These are phyloP conservation scores for Saussurea involucrata DNA, from an alignment of 129 eudicot species.

Conservation along the genomic window DNA sequence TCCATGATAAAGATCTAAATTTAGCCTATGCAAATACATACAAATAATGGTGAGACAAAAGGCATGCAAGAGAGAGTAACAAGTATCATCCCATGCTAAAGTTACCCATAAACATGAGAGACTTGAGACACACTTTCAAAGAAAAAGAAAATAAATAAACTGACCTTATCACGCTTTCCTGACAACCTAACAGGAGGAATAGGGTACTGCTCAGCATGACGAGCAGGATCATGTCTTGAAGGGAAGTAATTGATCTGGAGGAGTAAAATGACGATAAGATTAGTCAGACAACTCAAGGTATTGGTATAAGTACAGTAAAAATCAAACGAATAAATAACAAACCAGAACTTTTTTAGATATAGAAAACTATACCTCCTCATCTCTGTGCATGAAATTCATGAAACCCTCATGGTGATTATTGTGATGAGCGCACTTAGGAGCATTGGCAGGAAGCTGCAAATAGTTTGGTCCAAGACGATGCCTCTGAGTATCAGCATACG, in stretches of 20 bases:
- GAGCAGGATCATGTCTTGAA: conserved; percentile 63
- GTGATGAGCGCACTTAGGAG: conserved; percentile 76
- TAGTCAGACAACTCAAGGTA: background rate
- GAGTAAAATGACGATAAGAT: background rate
- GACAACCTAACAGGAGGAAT: conserved; percentile 53
- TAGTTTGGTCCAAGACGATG: conserved; percentile 82
- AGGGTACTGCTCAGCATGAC: conserved; percentile 74
- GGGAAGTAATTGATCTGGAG: conserved; percentile 66
- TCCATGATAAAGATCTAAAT: background rate
- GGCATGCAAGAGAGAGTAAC: background rate
- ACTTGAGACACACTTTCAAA: background rate
- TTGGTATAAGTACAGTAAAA: background rate
- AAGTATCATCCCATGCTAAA: background rate
- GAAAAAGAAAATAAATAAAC: background rate
- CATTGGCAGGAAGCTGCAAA: conserved; percentile 75
- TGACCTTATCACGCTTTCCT: conserved; percentile 69
- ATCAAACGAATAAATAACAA: background rate
- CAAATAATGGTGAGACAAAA: background rate
- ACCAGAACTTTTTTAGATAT: background rate
- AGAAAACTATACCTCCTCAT: conserved; percentile 54
- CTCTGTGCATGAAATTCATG: conserved; percentile 74
- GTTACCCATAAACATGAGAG: background rate
- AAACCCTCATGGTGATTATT: conserved; percentile 77
- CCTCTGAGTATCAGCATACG: conserved; percentile 74
- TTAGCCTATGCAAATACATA: background rate